Evolutionary conservation across 345 rosid genomes (phyloP), one percentile per base, ranked within the genome.

Genomic region (Salix koriyanagi): DNA sequence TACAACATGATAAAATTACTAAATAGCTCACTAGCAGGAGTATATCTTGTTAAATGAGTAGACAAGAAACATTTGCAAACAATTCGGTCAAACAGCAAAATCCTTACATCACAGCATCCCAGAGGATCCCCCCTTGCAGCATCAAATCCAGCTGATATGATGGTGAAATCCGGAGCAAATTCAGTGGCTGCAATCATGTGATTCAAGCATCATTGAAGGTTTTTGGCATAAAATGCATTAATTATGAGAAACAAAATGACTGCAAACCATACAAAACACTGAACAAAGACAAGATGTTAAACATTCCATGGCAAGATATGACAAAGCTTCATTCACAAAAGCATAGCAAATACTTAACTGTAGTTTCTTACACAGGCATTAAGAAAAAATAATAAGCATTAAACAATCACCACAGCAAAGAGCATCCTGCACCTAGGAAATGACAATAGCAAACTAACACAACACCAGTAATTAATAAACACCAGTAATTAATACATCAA

Each of bases 121-220:
- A 96, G 74, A 76, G 99, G 99, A 84, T 96, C 99, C 70, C 99
- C 98, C 81, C 97, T 89, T 60, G 99, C 99, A 13, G 98, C 98
- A 90, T 96, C 99, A 90, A 93, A 96, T 81, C 99, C 98, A 23
- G 98, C 97, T 68, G 99, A 96, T 81, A 96, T 85, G 88, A 96
- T 92, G 81, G 90, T 90, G 68, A 93, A 93, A 86, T 96, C 98
- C 58, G 99, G 97, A 86, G 88, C 86, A 84, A 93, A 96, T 77
- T 88, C 89, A 36, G 90, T 81, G 81, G 97, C 99, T 96, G 91
- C 86, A 90, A 80, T 65, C 69, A 75, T 56, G 67, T 28, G 62
- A 28, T 80, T 58, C 54, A 69, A 67, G 52, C 21, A 72, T 67
- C 15, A 65, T 75, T 23, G 71, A 68, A 36, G 69, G 26, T 69